These are phyloP conservation scores for Boechera divaricarpa DNA, from an alignment of 345 rosid genomes.

Conservation along the genomic window DNA sequence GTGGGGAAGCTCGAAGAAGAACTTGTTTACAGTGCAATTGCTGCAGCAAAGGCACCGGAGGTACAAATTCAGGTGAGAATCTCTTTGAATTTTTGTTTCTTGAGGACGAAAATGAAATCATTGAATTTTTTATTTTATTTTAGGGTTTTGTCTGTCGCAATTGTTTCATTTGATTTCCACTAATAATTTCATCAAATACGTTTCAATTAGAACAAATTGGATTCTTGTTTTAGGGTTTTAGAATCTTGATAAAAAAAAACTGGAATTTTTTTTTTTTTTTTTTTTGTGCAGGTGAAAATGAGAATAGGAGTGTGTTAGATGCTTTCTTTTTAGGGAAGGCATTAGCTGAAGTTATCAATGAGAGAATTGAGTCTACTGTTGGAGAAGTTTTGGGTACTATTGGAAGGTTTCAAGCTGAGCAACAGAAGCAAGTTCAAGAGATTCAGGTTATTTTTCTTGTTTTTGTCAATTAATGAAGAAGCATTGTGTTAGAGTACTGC, in stretches of 20 bases:
- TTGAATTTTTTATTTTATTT: neutral
- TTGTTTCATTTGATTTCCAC: too few relatives aligned
- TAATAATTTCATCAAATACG: too few relatives aligned
- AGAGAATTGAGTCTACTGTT: conserved; percentile 76
- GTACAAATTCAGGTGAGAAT: conserved; percentile 49
- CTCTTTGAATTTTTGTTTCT: neutral
- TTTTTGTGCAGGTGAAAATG: conserved; percentile 65
- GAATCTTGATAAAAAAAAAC: neutral
- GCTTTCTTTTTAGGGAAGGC: conserved; percentile 98
- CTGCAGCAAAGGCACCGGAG: conserved; percentile 46
- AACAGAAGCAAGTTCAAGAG: conserved; percentile 85
- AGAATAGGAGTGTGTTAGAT: conserved; percentile 69
- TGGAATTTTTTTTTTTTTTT: neutral
- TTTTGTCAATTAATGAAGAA: neutral
- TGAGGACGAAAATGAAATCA: neutral
- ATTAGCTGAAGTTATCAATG: conserved; percentile 82
- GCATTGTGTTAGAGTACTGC: neutral
- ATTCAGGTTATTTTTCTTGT: conserved; percentile 56
- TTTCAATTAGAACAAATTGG: neutral
- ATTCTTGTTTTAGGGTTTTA: neutral
- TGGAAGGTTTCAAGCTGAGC: conserved; percentile 88
- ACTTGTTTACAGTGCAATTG: conserved; percentile 41
- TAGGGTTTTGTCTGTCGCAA: neutral
- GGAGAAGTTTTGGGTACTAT: conserved; percentile 80
- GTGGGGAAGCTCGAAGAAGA: conserved; percentile 34